Evolutionary conservation across 2,329 filamentous ascomycete genomes (phyloP), one percentile per base, ranked within the genome.

Genomic region (Fusarium kyushuense): DNA sequence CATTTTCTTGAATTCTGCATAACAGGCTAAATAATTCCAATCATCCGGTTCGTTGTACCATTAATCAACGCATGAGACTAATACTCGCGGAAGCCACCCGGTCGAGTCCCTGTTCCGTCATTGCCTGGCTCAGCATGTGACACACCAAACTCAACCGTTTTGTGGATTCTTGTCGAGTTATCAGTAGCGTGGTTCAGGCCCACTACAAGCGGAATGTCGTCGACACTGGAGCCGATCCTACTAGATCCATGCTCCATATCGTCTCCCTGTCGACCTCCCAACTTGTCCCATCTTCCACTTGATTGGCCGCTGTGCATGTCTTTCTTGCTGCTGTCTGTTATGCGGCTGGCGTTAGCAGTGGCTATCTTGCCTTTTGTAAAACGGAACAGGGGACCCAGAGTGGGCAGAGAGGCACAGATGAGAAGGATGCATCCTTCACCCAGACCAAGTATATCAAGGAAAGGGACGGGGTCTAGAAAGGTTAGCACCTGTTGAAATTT

Each of bases 131-230:
- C 19, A 6, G 21, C 36, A 40, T 40, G 46, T 53, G 46, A 52
- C 51, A 67, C 54, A 16, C 53, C 51, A 21, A 67, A 67, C 36
- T 57, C 47, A 23, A 58, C 54, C 14, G 60, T 65, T 33, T 58
- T 69, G 29, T 67, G 51, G 36, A 65, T 62, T 35, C 54, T 30
- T 2, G 36, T 36, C 30, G 42, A 45, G 6, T 45, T 30, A 16
- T 21, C 23, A 16, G 41, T 27, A 13, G 36, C 27, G 9, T 61
- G 13, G 36, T 43, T 30, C 54, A 57, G 32, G n/a, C 42, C 55
- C 9, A 63, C 55, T 12, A 74, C 69, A 9, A 74, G 71, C 11
- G 72, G 72, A 9, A 74, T 74, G 17, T 74, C 72, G 51, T 74
- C 72, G 13, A 74, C 67, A 25, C 72, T 74, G 4, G 65, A 65